Conservation (phyloP, 2,329 filamentous ascomycete species). For the Diaporthe capsici region DNA sequence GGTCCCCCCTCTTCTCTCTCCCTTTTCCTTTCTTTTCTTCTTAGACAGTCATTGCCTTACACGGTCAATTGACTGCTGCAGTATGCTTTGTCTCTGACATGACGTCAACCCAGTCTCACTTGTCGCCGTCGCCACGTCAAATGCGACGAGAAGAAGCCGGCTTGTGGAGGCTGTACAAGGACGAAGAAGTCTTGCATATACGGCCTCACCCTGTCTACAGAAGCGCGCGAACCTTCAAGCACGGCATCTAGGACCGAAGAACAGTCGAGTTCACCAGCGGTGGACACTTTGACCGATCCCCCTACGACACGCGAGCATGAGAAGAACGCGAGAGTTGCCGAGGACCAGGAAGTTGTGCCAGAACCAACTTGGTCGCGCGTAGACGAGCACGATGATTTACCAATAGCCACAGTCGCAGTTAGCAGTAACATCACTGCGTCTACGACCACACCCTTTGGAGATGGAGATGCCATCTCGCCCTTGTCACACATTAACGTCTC, state of each 20-base stretch:
- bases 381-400: no score
- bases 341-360: no score
- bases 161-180: neutral
- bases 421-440: no score
- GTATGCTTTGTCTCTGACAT: neutral
- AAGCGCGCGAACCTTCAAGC: no score
- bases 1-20: neutral
- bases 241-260: no score
- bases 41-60: neutral
- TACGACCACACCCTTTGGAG: no score
- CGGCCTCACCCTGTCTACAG: neutral
- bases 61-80: neutral
- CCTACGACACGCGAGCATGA: no score
- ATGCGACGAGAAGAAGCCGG: neutral
- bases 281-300: no score
- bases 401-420: no score
- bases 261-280: no score
- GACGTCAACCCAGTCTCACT: neutral
- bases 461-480: neutral
- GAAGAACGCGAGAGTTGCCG: no score
- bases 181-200: neutral
- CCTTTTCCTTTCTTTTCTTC: neutral
- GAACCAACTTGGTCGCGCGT: no score
- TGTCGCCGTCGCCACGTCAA: conserved; percentile 3
- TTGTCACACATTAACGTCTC: neutral